phyloP scores from a whole-genome alignment of 805 yeast species.

The Lachancea mirantina region DNA sequence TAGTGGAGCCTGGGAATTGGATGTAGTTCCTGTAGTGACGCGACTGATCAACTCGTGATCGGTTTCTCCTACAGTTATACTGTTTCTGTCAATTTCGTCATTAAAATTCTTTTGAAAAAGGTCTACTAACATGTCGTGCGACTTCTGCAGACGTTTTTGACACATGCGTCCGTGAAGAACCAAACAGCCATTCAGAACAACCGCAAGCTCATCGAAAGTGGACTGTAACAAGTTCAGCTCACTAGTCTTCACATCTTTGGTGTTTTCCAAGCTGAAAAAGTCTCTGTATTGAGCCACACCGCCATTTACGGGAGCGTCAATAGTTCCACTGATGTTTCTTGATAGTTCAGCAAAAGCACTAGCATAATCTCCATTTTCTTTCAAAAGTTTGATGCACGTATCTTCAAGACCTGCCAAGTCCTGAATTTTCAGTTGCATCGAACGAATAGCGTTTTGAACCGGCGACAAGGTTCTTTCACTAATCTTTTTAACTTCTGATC shows the following conservation, averaged over 20 bases:
- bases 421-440: slow-evolving; percentile 59
- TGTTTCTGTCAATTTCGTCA: slow-evolving; percentile 46
- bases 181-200: slow-evolving; percentile 58
- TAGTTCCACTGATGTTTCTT: slow-evolving; percentile 72
- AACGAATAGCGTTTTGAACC: slow-evolving; percentile 68
- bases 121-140: slow-evolving; percentile 61
- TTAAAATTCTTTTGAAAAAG: slow-evolving; percentile 62
- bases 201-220: slow-evolving; percentile 62
- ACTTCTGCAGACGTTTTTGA: slow-evolving; percentile 45
- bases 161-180: slow-evolving; percentile 61
- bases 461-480: slow-evolving; percentile 63
- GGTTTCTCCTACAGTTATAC: slow-evolving; percentile 24
- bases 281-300: slow-evolving; percentile 80
- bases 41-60: slow-evolving; percentile 7
- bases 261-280: slow-evolving; percentile 43
- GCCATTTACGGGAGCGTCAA: slow-evolving; percentile 88
- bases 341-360: slow-evolving; percentile 57
- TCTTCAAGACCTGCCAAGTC: slow-evolving; percentile 66
- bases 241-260: slow-evolving; percentile 20
- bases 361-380: slow-evolving; percentile 42
- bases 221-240: slow-evolving; percentile 27
- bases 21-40: slow-evolving; percentile 6
- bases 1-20: slow-evolving; percentile 3
- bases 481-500: slow-evolving; percentile 58
- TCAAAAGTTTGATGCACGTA: slow-evolving; percentile 44